phyloP scores from a whole-genome alignment of 129 eudicot species.

The Ambrosia artemisiifolia region DNA sequence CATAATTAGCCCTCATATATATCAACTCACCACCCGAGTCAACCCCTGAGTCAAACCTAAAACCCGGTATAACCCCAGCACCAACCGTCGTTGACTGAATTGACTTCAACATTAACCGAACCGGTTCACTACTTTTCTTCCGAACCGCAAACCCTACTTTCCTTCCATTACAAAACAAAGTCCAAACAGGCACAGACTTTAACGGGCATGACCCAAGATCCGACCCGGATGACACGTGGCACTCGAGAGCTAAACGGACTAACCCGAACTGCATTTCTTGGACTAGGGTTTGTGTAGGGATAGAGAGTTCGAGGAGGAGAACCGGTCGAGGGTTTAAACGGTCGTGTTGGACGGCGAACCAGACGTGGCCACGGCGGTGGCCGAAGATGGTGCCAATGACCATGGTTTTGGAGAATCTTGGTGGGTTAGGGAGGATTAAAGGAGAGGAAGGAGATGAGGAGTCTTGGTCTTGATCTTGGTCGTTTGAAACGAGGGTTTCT shows the following conservation, averaged over 20 bases:
- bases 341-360: constrained; percentile 76
- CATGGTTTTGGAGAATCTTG: constrained; percentile 75
- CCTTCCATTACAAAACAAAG: constrained; percentile 74
- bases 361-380: constrained; percentile 85
- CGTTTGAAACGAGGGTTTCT: constrained; percentile 12
- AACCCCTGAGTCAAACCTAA: constrained; percentile 39
- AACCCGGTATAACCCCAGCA: constrained; percentile 79
- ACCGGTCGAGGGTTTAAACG: constrained; percentile 58
- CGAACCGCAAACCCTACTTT: constrained; percentile 79
- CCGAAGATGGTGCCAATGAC: constrained; percentile 92
- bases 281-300: constrained; percentile 66
- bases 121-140: constrained; percentile 51
- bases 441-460: constrained; percentile 34
- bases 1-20: constrained; percentile 95
- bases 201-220: constrained; percentile 64
- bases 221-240: constrained; percentile 44
- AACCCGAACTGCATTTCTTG: constrained; percentile 77
- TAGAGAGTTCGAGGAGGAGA: constrained; percentile 85
- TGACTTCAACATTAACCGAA: constrained; percentile 43
- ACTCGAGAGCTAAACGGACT: constrained; percentile 75
- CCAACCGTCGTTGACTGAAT: constrained; percentile 77
- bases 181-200: constrained; percentile 76
- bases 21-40: constrained; percentile 50
- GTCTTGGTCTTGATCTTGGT: constrained; percentile 22
- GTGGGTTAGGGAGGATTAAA: constrained; percentile 36